These are phyloP conservation scores for Gautieria morchelliformis DNA, from an alignment of 768 basidiomycete genomes.

Conservation along the genomic window DNA sequence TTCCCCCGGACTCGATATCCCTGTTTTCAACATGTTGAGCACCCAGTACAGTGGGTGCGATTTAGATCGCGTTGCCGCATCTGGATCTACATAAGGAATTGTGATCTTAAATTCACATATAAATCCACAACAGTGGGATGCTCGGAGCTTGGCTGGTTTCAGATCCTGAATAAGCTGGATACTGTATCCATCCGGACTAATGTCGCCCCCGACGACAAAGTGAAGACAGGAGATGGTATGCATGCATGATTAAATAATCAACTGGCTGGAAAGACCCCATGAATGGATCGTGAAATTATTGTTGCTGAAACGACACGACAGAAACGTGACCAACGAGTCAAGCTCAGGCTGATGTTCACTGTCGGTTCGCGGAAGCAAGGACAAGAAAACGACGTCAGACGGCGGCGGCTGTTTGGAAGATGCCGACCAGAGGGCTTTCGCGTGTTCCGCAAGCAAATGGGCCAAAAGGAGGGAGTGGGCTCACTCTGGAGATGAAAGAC, in stretches of 20 bases:
- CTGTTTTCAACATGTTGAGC: no score
- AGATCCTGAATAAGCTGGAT: conserved; percentile 57
- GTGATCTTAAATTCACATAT: conserved; percentile 42
- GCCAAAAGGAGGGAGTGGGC: no score
- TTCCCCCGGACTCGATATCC: no score
- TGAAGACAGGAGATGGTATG: conserved; percentile 55
- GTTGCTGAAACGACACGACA: conserved; percentile 54
- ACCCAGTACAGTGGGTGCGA: no score
- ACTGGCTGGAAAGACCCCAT: conserved; percentile 76
- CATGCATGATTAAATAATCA: conserved; percentile 81
- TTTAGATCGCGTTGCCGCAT: conserved; percentile 49
- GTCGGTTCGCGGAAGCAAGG: conserved; percentile 36
- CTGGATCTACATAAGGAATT: conserved; percentile 73
- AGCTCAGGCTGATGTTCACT: conserved; percentile 19
- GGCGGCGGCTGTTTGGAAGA: no score
- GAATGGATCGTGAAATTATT: conserved; percentile 75
- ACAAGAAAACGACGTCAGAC: conserved; percentile 33
- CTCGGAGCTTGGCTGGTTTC: conserved; percentile 33
- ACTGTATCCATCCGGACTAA: conserved; percentile 48
- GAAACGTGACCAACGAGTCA: conserved; percentile 28
- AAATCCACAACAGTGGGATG: neutral
- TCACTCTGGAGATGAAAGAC: no score
- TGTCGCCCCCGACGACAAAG: conserved; percentile 23
- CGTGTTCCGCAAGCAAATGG: no score
- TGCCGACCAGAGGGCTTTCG: no score